Base-by-base conservation (phyloP, 1,284 basidiomycete genomes). In the Cryptococcus sp. region DNA sequence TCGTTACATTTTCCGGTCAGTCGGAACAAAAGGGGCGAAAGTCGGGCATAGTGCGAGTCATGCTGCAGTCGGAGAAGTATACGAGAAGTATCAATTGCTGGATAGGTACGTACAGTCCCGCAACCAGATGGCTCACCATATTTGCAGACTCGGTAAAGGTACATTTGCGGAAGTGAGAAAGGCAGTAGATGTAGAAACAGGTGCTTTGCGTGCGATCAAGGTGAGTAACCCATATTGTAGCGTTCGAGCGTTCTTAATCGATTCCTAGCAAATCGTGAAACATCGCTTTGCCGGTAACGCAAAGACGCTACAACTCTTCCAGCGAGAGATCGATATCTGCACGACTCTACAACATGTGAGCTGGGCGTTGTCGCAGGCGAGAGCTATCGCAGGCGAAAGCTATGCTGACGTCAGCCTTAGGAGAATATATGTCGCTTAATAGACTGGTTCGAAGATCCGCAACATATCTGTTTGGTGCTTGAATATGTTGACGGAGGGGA, bases 401-500 rank as follows among this genome's bases (percentile, higher is more conserved):
- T 42, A 19, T 49, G 13, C 49, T 16, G 16, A 20, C 13, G 17
- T 35, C 22, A 45, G 38, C 23, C 42, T 15, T 65, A 83, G 80
- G 85, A 84, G 5, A 90, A 93, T 69, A 90, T 95, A 48, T 92
- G 90, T 67, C 82, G 85, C 55, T 82, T 93, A 31, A 85, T 89
- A 60, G 90, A 94, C 65, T 86, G 86, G 19, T 94, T 89, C 69
- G 84, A 87, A 46, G 85, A 86, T 57, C 83, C 84, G 5, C 83
- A 82, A 41, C 81, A 85, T 59, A 87, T 94, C 64, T 88, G 77
- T 54, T 62, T 80, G 13, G 71, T 80, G 8, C 67, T 79, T 47
- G 78, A 79, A 77, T 86, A 86, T 61, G 83, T 95, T 4, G 85
- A 88, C 27, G 93, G 93, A 17, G 93, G 92, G 0, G 92, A 96